Evolutionary conservation across 352 stramenopile species (phyloP).

Genomic region (Blastocystis sp.): DNA sequence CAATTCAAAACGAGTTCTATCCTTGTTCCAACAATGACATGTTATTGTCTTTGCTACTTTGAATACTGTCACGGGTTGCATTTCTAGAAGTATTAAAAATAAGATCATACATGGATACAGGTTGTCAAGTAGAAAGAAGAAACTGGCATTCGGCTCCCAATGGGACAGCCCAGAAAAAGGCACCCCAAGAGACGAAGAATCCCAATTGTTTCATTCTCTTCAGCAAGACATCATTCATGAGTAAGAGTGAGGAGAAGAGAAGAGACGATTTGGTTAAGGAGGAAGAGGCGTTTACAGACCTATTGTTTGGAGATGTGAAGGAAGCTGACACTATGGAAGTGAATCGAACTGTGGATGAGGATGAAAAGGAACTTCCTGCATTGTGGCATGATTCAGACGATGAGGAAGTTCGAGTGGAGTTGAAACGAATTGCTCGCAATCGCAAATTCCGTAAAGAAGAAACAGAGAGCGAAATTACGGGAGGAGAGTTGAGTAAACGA

Average conservation of each 20-base stretch:
- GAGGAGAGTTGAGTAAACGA: conserved; percentile 32
- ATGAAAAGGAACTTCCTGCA: background rate
- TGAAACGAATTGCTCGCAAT: background rate
- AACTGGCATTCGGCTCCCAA: background rate
- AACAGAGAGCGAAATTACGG: background rate
- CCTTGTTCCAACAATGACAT: conserved; percentile 57
- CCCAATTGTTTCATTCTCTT: background rate
- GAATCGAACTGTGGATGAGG: background rate
- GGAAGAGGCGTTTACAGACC: conserved; percentile 32
- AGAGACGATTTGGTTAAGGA: background rate
- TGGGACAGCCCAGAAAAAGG: too few species aligned
- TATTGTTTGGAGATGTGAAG: conserved; percentile 42
- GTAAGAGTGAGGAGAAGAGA: background rate
- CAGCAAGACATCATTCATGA: background rate
- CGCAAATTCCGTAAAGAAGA: conserved; percentile 9
- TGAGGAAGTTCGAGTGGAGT: background rate
- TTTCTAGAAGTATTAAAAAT: background rate
- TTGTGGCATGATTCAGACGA: conserved; percentile 46
- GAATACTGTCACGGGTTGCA: conserved; percentile 21
- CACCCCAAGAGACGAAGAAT: too few species aligned
- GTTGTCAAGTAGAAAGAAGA: background rate
- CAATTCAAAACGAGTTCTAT: background rate
- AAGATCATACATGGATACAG: background rate
- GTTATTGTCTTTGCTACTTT: conserved; percentile 48
- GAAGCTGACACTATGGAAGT: background rate